Evolutionary conservation across 2,329 filamentous ascomycete species (phyloP).

Genomic region (Fusarium robinianum): DNA sequence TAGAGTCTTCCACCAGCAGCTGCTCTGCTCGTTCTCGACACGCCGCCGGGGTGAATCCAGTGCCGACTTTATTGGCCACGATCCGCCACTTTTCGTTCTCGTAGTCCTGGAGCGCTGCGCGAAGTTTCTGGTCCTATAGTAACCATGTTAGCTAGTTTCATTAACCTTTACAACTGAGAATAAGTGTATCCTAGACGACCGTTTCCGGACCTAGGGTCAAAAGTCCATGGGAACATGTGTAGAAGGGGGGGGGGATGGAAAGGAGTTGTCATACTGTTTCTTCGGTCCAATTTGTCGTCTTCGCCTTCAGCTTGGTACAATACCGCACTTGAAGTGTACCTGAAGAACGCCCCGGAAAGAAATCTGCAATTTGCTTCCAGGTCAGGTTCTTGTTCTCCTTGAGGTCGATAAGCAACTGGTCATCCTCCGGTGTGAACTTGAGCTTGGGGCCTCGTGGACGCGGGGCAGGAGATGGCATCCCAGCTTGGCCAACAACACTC

Average conservation of each 20-base stretch:
- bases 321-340: slow-evolving; percentile 93
- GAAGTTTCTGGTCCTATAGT: slow-evolving; percentile 75
- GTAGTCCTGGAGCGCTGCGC: slow-evolving; percentile 78
- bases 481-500: slow-evolving; percentile 83
- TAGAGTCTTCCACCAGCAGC: slow-evolving; percentile 52
- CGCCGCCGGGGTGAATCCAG: slow-evolving; percentile 83
- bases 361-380: slow-evolving; percentile 97
- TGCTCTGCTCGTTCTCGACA: slow-evolving; percentile 81
- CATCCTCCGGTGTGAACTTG: slow-evolving; percentile 92
- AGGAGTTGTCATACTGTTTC: slow-evolving; percentile 70
- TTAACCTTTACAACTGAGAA: no score
- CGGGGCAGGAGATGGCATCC: slow-evolving; percentile 83
- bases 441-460: slow-evolving; percentile 85
- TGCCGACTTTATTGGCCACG: slow-evolving; percentile 87
- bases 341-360: slow-evolving; percentile 88
- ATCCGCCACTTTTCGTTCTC: slow-evolving; percentile 93
- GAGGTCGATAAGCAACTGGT: slow-evolving; percentile 82
- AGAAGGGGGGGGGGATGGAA: neutral
- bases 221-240: no score
- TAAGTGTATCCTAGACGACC: no score
- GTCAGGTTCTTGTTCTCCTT: slow-evolving; percentile 95
- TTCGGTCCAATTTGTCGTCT: slow-evolving; percentile 90
- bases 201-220: no score
- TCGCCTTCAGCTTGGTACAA: slow-evolving; percentile 92
- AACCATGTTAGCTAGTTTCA: slow-evolving; percentile 11